Evolutionary conservation across 2,329 filamentous ascomycete species (phyloP).

Genomic region (Exophiala phaeomuriformis): DNA sequence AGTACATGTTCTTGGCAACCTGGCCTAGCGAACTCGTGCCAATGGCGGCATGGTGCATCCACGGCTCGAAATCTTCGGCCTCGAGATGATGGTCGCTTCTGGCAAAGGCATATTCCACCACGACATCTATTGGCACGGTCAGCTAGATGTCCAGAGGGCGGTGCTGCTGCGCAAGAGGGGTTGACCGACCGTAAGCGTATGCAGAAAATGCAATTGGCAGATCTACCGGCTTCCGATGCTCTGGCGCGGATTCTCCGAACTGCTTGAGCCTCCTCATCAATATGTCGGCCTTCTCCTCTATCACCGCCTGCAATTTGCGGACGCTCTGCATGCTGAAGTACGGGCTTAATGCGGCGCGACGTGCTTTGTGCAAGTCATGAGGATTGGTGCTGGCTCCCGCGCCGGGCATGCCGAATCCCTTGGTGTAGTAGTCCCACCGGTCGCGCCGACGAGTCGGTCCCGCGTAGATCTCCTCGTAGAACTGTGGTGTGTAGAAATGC

Average conservation of each 20-base stretch:
- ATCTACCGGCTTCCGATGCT: conserved; percentile 2
- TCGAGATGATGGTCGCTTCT: conserved; percentile 22
- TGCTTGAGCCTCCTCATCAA: conserved; percentile 19
- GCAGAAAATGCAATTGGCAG: conserved; percentile 32
- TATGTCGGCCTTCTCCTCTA: conserved; percentile 24
- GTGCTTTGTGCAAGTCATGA: conserved; percentile 26
- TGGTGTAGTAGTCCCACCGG: conserved; percentile 16
- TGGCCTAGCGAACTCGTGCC: conserved; percentile 4
- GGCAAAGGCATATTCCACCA: conserved; percentile 20
- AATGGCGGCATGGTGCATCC: conserved; percentile 4
- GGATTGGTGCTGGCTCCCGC: conserved; percentile 25
- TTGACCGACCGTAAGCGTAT: conserved; percentile 20
- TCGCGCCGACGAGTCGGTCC: conserved; percentile 9
- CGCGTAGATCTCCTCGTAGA: conserved; percentile 30
- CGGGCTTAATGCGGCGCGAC: conserved; percentile 19
- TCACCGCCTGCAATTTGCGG: conserved; percentile 8
- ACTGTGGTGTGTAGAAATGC: conserved; percentile 26
- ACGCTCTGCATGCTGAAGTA: conserved; percentile 26
- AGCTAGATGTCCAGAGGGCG: background rate
- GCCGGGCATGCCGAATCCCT: conserved; percentile 6
- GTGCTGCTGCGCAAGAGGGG: background rate
- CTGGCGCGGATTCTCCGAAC: background rate
- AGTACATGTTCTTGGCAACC: conserved; percentile 10
- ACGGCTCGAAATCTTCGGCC: conserved; percentile 2
- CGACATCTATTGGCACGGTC: conserved; percentile 9